Base-by-base conservation (phyloP, 345 rosid genomes). In the Pugionium dolabratum region DNA sequence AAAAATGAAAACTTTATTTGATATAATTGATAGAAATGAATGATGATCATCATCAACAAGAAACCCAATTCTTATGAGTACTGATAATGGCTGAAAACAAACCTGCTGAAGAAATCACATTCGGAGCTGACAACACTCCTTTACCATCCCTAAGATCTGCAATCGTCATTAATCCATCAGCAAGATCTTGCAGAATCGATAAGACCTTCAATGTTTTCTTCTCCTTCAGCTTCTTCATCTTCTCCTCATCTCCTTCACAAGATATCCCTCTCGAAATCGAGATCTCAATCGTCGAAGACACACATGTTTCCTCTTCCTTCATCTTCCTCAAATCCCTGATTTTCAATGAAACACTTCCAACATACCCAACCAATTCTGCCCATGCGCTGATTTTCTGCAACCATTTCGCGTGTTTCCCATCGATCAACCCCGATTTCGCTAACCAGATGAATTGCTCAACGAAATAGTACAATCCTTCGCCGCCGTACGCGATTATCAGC, bases 21-120 rank as follows among this genome's bases (percentile, higher is more conserved):
- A 46, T 11, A 18, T 18, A 18, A 18, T 18, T 18, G 9, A 43
- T 25, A 2, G 1, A 40, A 3, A 30, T 1, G 1, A 36, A 53
- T 9, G n/a, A 30, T 39, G 47, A 59, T 27, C 2, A 45, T 31
- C 4, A 53, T 86, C 77, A 85, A 75, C 96, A 87, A 75, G 96
- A 89, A 2, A 81, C 66, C 98, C 98, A 90, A 33, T 87, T 90
- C 82, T 93, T 93, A 68, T 82, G 91, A 40, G 97, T 88, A 76
- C 97, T 90, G 37, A 93, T 78, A 30, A 93, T 32, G 6, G 98
- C 98, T 5, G 98, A 93, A 27, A 87, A 63, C 64, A 90, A 85
- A 47, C 98, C 97, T 0, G 98, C 96, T 0, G 69, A 76, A 8
- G 97, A 81, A 55, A 90, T 28, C 76, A 80, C 30, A 45, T 72